Percentiles rank a stretch among this genome's conserved stretches.
Evolutionary conservation across 352 stramenopile species (phyloP).

Genomic region (Phytophthora litchii): DNA sequence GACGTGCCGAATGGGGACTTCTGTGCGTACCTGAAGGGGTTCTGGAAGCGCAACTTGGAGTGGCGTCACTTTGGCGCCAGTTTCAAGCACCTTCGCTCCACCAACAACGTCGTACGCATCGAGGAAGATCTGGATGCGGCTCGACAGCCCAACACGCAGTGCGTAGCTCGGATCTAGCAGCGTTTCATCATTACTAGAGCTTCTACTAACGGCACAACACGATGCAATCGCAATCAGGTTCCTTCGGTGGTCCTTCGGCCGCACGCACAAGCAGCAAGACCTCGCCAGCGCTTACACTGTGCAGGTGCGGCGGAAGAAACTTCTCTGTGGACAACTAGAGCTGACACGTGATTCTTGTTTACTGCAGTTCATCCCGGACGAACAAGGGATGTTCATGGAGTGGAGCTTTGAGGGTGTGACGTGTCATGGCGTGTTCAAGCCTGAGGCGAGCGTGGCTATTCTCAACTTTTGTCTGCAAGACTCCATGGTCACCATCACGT

Average conservation of each 20-base stretch:
- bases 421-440: conserved; percentile 85
- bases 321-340: background rate
- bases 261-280: conserved; percentile 72
- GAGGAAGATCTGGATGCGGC: conserved; percentile 74
- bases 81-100: conserved; percentile 81
- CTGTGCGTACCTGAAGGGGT: conserved; percentile 70
- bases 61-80: conserved; percentile 77
- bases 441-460: conserved; percentile 77
- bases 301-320: conserved; percentile 42
- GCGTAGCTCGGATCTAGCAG: background rate
- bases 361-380: conserved; percentile 76
- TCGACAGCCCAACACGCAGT: conserved; percentile 79
- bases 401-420: conserved; percentile 88
- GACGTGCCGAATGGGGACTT: conserved; percentile 74
- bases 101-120: conserved; percentile 85
- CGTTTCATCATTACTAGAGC: background rate
- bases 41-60: conserved; percentile 86
- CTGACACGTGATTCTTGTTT: conserved; percentile 4
- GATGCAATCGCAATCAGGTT: conserved; percentile 47
- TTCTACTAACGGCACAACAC: background rate
- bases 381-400: conserved; percentile 84
- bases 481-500: conserved; percentile 88
- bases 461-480: conserved; percentile 86
- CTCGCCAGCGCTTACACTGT: conserved; percentile 80
- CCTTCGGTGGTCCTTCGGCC: conserved; percentile 82